Evolutionary conservation across 2,329 filamentous ascomycete genomes (phyloP), one percentile per base, ranked within the genome.

Genomic region (Aaosphaeria pasadenensis): DNA sequence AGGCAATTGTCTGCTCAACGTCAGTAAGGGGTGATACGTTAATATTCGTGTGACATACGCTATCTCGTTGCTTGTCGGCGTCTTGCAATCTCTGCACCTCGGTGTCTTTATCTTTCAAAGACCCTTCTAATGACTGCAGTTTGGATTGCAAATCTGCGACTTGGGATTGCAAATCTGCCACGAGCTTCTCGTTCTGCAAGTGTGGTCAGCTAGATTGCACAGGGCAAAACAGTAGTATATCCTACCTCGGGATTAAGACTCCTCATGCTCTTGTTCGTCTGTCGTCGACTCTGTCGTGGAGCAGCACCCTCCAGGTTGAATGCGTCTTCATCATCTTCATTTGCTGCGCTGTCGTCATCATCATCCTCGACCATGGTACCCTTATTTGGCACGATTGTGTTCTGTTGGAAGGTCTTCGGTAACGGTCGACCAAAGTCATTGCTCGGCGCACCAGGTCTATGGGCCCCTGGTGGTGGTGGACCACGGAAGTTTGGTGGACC

Each of bases 351-450:
- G 47, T 73, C 75, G 49, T 73, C 73, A 54, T 89, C 89, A 56
- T 95, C 91, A 66, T 97, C 94, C 69, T 99, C 94, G 1, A 97
- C 84, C 86, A 97, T 91, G 1, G 89, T 96, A 62, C 92, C 95
- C 74, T 97, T 99, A 67, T 96, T 97, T 1, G 94, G 94, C 31
- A 97, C 88, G 61, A 97, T 95, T 0, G 91, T 97, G 66, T 95
- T 97, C 66, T 88, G 92, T 66, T 96, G 91, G 56, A 95, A 91
- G 35, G 91, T 91, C 66, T 95, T 96, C 11, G 89, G 87, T 56
- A 89, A 82, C 4, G 91, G 91, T 41, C 89, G 81, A 39, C 87
- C 86, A 55, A 84, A 87, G 45, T 87, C 84, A 59, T 84, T 83
- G 43, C 54, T 51, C 35, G 51, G 55, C 5, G 55, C 54, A 9